Evolutionary conservation across 129 eudicot species (phyloP).

Genomic region (Chrysanthemum makinoi): DNA sequence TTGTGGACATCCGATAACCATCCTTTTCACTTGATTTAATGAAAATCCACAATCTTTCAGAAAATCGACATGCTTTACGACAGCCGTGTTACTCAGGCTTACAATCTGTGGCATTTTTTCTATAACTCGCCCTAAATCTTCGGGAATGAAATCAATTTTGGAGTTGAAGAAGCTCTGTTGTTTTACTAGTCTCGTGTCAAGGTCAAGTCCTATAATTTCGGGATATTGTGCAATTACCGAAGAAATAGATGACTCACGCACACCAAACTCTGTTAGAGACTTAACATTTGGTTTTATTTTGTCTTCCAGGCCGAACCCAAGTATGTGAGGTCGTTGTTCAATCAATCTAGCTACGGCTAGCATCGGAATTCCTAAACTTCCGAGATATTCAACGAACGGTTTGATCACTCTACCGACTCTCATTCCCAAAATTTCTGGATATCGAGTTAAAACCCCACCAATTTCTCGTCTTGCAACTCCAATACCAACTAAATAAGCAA

Average conservation of each 20-base stretch:
- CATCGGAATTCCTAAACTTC: conserved; percentile 64
- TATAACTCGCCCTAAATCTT: conserved; percentile 67
- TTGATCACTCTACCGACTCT: conserved; percentile 86
- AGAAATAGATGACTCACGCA: conserved; percentile 54
- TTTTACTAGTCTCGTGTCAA: conserved; percentile 45
- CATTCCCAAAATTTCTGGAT: conserved; percentile 91
- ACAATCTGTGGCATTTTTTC: conserved; percentile 94
- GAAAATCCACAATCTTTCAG: conserved; percentile 70
- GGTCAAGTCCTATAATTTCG: conserved; percentile 75
- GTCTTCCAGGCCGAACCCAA: conserved; percentile 79
- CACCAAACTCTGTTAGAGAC: conserved; percentile 51
- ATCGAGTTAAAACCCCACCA: conserved; percentile 73
- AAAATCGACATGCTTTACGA: conserved; percentile 71
- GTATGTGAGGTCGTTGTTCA: conserved; percentile 84
- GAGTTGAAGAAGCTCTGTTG: conserved; percentile 56
- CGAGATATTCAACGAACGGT: conserved; percentile 91
- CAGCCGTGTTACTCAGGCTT: conserved; percentile 53
- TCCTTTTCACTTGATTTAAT: conserved; percentile 53
- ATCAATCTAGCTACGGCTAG: conserved; percentile 80
- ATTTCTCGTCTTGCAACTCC: conserved; percentile 95
- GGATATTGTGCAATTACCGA: conserved; percentile 87
- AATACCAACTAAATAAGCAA: conserved; percentile 90
- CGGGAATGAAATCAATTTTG: conserved; percentile 38
- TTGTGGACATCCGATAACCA: conserved; percentile 91
- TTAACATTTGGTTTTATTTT: conserved; percentile 69